Evolutionary conservation across 2,329 filamentous ascomycete genomes (phyloP), one percentile per base, ranked within the genome.

Genomic region (Diaporthe ilicicola): DNA sequence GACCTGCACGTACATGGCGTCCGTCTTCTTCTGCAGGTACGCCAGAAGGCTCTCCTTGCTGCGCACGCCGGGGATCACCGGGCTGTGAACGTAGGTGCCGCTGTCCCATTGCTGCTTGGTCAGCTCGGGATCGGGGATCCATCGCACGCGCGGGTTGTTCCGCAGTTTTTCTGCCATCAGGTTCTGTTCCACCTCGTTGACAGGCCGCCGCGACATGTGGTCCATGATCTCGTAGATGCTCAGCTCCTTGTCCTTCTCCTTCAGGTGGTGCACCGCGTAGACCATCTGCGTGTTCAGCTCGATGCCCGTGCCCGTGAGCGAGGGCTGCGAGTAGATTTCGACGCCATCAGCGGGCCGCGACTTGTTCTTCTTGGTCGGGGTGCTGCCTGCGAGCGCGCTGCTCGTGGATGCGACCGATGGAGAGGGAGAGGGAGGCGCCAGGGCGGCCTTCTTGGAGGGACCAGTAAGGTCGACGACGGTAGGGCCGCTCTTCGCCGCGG

Each of bases 251-350:
- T 92, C 91, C 79, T 91, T 91, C 74, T 89, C 89, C 82, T 92
- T 92, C 72, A 97, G 89, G 79, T 94, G 93, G 73, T 95, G 90
- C 79, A 97, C 91, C 24, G 94, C 94, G 82, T 94, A 97, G 70
- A 92, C 89, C 79, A 98, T 91, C 80, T 97, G 93, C 15, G 94
- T 97, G 84, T 94, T 91, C 80, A 96, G 90, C 81, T 95, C 92
- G 72, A 87, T 87, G 75, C 94, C 94, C 66, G 91, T 93, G 78
- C 91, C 92, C 19, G 90, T 93, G 77, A 92, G 90, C 74, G 89
- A 88, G 24, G 93, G 93, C 82, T 95, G 93, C 69, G 93, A 95
- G 82, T 91, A 95, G 67, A 93, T 85, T 15, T 87, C 84, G 56
- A 85, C 85, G 19, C 78, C 74, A 39, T 82, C 81, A 6, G 80